Evolutionary conservation across 2,329 filamentous ascomycete genomes (phyloP).

Genomic region (Aotearoamyces nothofagi): DNA sequence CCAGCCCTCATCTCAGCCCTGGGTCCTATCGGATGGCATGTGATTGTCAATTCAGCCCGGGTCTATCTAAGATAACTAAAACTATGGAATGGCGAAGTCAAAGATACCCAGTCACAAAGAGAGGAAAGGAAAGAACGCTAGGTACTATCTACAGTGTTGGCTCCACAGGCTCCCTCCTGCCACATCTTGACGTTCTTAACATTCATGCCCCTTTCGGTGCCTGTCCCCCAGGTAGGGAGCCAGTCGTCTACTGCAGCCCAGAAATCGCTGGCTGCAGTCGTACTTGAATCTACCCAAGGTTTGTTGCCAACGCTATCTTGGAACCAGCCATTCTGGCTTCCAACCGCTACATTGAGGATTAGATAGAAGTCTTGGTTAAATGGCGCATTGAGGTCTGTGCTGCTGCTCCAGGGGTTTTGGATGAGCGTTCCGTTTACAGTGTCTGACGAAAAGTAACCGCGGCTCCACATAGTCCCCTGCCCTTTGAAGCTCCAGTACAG

Average conservation of each 20-base stretch:
- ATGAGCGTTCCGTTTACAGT: conserved; percentile 26
- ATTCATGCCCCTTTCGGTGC: conserved; percentile 27
- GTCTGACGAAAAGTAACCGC: conserved; percentile 26
- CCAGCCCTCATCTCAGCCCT: too few species aligned
- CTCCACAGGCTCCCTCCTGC: conserved; percentile 22
- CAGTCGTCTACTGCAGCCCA: conserved; percentile 25
- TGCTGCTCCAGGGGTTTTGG: conserved; percentile 28
- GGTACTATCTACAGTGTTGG: too few species aligned
- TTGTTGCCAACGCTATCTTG: conserved; percentile 27
- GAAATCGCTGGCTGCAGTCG: conserved; percentile 25
- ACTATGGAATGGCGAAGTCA: too few species aligned
- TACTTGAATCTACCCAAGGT: conserved; percentile 28
- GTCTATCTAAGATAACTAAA: too few species aligned
- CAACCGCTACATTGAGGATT: conserved; percentile 35
- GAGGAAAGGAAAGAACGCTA: too few species aligned
- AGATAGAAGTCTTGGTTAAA: conserved; percentile 37
- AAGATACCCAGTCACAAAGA: too few species aligned
- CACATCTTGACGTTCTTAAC: conserved; percentile 32
- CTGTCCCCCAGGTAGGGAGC: conserved; percentile 31
- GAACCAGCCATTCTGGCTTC: conserved; percentile 32
- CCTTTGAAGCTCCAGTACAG: conserved; percentile 23
- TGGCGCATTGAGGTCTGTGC: conserved; percentile 23
- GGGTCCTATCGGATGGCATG: too few species aligned
- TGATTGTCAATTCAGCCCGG: too few species aligned
- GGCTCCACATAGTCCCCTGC: too few species aligned